A percentile compares a stretch with the other conserved stretches of the same genome.
Conservation (phyloP, 768 basidiomycete species). For the Hygrophoropsis aurantiaca region DNA sequence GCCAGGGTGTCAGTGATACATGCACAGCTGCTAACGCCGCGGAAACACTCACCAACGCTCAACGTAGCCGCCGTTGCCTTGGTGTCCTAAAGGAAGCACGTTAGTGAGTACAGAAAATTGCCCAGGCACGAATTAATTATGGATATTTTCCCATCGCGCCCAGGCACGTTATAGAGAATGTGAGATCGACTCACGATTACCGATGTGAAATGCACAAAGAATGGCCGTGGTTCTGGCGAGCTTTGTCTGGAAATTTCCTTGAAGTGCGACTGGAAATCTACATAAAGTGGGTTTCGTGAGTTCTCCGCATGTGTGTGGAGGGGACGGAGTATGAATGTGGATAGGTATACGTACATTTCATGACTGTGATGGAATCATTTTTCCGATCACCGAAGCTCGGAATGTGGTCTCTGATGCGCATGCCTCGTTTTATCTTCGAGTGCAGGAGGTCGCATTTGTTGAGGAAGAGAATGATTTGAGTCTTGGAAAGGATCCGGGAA, state of each 20-base stretch:
- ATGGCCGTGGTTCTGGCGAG: slow-evolving; percentile 65
- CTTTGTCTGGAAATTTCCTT: slow-evolving; percentile 65
- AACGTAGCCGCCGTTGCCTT: slow-evolving; percentile 72
- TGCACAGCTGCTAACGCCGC: not conserved
- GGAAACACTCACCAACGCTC: slow-evolving; percentile 51
- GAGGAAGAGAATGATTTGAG: slow-evolving; percentile 54
- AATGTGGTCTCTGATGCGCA: slow-evolving; percentile 65
- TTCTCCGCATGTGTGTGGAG: slow-evolving; percentile 4
- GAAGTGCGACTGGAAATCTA: slow-evolving; percentile 82
- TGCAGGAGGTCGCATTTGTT: slow-evolving; percentile 75
- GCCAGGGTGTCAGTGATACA: not conserved
- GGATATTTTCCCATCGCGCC: slow-evolving; percentile 1
- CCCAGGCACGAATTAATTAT: not conserved
- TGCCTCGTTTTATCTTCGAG: slow-evolving; percentile 68
- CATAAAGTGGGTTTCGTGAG: slow-evolving; percentile 8
- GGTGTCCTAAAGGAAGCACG: slow-evolving; percentile 53
- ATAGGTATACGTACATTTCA: slow-evolving; percentile 54
- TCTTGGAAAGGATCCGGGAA: slow-evolving; percentile 60
- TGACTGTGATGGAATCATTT: slow-evolving; percentile 68
- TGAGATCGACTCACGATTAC: slow-evolving; percentile 58
- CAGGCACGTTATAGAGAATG: slow-evolving; percentile 7
- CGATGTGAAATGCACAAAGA: slow-evolving; percentile 74
- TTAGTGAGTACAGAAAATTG: slow-evolving; percentile 6
- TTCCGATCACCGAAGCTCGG: slow-evolving; percentile 72
- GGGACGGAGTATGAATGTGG: slow-evolving; percentile 1